Percentiles rank a stretch among this genome's conserved stretches.
Conservation (phyloP, 2,329 filamentous ascomycete genomes). For the Alternaria atra region DNA sequence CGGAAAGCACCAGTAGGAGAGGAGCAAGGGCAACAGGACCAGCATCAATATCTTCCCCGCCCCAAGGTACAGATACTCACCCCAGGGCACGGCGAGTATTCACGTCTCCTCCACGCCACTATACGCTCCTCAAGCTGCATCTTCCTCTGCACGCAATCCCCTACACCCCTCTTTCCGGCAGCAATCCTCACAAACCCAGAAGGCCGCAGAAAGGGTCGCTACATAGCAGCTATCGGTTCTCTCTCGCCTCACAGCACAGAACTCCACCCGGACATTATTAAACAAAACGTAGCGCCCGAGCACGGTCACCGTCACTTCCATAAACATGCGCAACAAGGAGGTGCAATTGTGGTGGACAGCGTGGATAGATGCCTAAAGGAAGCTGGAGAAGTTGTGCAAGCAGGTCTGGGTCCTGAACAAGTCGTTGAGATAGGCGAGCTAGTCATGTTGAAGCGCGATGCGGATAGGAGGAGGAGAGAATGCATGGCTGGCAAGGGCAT, state of each 20-base stretch:
- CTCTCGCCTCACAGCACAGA: slow-evolving; percentile 81
- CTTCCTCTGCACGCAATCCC: slow-evolving; percentile 86
- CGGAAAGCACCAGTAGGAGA: slow-evolving; percentile 3
- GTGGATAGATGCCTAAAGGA: slow-evolving; percentile 82
- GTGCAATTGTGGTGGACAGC: slow-evolving; percentile 71
- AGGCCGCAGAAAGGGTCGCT: slow-evolving; percentile 72
- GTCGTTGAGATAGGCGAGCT: slow-evolving; percentile 90
- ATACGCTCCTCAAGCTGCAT: slow-evolving; percentile 79
- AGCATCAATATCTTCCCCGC: slow-evolving; percentile 29
- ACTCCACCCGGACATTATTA: slow-evolving; percentile 78
- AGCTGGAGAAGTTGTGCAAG: slow-evolving; percentile 85
- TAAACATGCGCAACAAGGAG: slow-evolving; percentile 67
- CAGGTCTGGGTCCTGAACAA: slow-evolving; percentile 74
- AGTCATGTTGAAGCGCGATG: slow-evolving; percentile 68
- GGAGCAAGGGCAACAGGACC: background rate
- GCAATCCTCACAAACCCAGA: slow-evolving; percentile 76
- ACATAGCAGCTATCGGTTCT: slow-evolving; percentile 77
- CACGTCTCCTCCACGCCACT: slow-evolving; percentile 73
- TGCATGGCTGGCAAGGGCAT: slow-evolving; percentile 44
- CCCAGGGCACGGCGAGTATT: slow-evolving; percentile 74
- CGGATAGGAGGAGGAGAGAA: slow-evolving; percentile 49
- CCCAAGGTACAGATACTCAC: slow-evolving; percentile 75
- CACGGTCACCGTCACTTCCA: slow-evolving; percentile 69
- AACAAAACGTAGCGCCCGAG: slow-evolving; percentile 66
- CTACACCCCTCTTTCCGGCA: slow-evolving; percentile 76